Evolutionary conservation across 2,329 filamentous ascomycete genomes (phyloP), one percentile per base, ranked within the genome.

Genomic region (Colletotrichum sp.): DNA sequence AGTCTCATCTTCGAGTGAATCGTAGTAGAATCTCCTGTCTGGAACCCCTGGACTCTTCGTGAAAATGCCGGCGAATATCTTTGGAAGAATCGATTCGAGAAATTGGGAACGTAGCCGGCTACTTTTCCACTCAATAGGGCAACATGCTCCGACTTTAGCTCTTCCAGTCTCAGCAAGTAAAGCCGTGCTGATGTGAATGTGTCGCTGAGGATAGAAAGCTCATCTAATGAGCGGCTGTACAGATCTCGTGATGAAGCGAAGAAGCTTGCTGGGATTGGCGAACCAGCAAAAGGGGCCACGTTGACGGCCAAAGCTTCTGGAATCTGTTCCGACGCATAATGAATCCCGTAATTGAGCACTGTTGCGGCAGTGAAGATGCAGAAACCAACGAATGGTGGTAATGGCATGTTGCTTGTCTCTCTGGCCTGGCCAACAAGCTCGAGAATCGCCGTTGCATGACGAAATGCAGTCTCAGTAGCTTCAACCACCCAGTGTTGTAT

Each of bases 331-430:
- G 64, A n/a, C 15, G 69, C 44, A 10, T 72, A 76, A 12, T 72
- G 55, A 13, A 69, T 28, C 7, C 73, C 69, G 6, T 63, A 36
- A n/a, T 34, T 36, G 32, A 68, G 52, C 8, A 76, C 57, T 9
- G 73, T 76, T 7, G 60, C 73, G 1, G 73, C 73, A 7, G 69
- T 76, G 34, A 76, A 76, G 12, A 76, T 64, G 16, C 73, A 76
- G 8, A 69, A 76, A 4, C 69, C 64, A 4, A 76, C 28, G n/a
- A 73, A 64, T 4, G 73, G 63, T 16, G 73, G 73, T 12, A 76
- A 57, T 10, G 60, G 24, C 6, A 63, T 26, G 6, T 36, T 39
- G 15, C 32, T 64, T 6, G 24, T 72, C 15, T 72, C 69, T 24
- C 71, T 30, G 8, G 57, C 26, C 6, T 68, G 63, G 3, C 64